Percentiles rank a stretch among this genome's conserved stretches.
phyloP scores from a whole-genome alignment of 2,329 filamentous ascomycete species.

The Xylaria sp. region DNA sequence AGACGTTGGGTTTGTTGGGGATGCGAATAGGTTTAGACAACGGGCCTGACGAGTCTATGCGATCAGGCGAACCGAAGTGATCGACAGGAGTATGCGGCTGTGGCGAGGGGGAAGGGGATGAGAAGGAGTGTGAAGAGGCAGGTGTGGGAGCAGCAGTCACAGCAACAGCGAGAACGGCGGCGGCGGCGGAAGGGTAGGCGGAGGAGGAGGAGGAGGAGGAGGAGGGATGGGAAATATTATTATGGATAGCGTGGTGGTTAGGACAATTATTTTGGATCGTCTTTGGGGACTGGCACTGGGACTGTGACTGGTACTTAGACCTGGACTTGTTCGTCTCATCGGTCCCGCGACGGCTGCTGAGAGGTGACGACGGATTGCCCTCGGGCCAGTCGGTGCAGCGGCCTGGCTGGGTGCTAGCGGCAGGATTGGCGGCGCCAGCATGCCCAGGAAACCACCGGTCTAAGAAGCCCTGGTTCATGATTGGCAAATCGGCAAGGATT shows the following conservation, averaged over 20 bases:
- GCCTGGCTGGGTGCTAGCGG: conserved; percentile 35
- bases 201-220: conserved; percentile 33
- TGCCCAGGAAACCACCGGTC: conserved; percentile 46
- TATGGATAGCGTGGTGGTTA: conserved; percentile 36
- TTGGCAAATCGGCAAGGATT: conserved; percentile 40
- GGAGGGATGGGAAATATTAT: conserved; percentile 39
- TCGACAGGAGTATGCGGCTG: conserved; percentile 58
- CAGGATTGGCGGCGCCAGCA: conserved; percentile 41
- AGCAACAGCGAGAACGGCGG: conserved; percentile 36
- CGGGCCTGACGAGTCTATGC: conserved; percentile 43
- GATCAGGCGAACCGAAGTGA: conserved; percentile 45
- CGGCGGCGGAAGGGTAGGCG: conserved; percentile 38
- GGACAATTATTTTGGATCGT: conserved; percentile 36
- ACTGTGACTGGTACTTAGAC: conserved; percentile 13
- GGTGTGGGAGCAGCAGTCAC: conserved; percentile 47
- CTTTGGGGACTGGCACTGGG: conserved; percentile 18
- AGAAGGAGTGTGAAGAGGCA: conserved; percentile 55
- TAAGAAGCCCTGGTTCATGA: conserved; percentile 45
- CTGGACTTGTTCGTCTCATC: conserved; percentile 30
- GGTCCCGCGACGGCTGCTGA: conserved; percentile 36
- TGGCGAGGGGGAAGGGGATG: conserved; percentile 53
- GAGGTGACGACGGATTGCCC: conserved; percentile 30
- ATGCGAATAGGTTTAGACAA: conserved; percentile 53
- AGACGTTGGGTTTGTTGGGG: conserved; percentile 43
- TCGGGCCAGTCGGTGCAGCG: conserved; percentile 33